Evolutionary conservation across 2,329 filamentous ascomycete species (phyloP).

Genomic region (Fusarium sp.): DNA sequence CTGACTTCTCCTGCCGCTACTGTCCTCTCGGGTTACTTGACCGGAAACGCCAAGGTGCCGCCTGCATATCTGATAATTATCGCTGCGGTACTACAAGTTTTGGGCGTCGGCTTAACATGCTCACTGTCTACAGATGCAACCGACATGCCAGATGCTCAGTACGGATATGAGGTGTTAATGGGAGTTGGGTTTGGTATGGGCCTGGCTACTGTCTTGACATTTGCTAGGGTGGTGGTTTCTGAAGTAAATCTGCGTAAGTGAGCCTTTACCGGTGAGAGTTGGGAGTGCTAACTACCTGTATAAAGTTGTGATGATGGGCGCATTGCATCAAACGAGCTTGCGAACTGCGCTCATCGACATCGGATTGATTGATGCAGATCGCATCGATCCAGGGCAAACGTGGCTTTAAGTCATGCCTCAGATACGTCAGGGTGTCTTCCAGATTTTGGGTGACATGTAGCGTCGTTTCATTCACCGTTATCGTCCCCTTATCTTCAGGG

Average conservation of each 20-base stretch:
- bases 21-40: neutral
- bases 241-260: neutral
- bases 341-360: neutral
- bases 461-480: neutral
- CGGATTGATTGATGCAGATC: neutral
- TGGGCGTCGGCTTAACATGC: neutral
- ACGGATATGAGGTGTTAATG: slow-evolving; percentile 3
- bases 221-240: neutral
- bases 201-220: neutral
- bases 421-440: neutral
- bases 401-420: neutral
- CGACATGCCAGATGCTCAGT: neutral
- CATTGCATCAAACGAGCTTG: neutral
- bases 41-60: neutral
- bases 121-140: neutral
- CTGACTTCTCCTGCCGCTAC: neutral
- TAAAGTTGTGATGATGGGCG: slow-evolving; percentile 6
- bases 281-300: neutral
- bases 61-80: neutral
- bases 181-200: neutral
- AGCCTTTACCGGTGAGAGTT: rapidly evolving
- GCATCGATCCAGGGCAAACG: neutral
- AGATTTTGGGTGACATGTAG: neutral
- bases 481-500: neutral
- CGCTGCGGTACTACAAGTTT: neutral